These are phyloP conservation scores for Lichtheimia hyalospora DNA, from an alignment of 371 early-diverging fungal genomes.

Conservation along the genomic window DNA sequence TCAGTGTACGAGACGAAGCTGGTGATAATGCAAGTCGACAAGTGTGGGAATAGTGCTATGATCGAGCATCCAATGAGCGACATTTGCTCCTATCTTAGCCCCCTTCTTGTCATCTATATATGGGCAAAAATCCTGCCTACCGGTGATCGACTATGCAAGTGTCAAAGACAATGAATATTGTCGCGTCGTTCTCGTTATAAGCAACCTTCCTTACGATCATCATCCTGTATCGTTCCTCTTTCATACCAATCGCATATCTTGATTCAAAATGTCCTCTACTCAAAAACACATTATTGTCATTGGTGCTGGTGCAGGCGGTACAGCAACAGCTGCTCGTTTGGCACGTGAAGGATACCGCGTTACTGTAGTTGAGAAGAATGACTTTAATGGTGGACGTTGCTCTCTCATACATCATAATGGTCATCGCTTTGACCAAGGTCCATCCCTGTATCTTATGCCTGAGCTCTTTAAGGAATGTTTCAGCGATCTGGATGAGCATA, in stretches of 20 bases:
- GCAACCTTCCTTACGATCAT: too few relatives aligned
- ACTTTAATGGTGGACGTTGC: slow-evolving; percentile 58
- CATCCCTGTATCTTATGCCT: slow-evolving; percentile 65
- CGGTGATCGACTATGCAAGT: too few relatives aligned
- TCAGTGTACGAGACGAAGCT: too few relatives aligned
- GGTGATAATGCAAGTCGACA: too few relatives aligned
- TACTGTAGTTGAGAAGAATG: slow-evolving; percentile 63
- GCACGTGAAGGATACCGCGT: slow-evolving; percentile 55
- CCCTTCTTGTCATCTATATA: too few relatives aligned
- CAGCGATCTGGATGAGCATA: slow-evolving; percentile 54
- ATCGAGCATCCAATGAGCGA: too few relatives aligned
- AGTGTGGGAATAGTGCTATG: too few relatives aligned
- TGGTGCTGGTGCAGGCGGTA: slow-evolving; percentile 64
- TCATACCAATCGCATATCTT: background rate
- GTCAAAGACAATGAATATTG: too few relatives aligned
- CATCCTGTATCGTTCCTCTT: too few relatives aligned
- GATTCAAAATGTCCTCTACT: slow-evolving; percentile 2
- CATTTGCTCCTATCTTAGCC: too few relatives aligned
- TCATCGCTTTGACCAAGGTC: slow-evolving; percentile 65
- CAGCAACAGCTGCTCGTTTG: slow-evolving; percentile 59
- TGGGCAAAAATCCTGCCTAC: too few relatives aligned
- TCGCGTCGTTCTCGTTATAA: too few relatives aligned
- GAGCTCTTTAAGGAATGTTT: slow-evolving; percentile 56
- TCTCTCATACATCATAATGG: slow-evolving; percentile 54
- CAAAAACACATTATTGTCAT: slow-evolving; percentile 48